Conservation (phyloP, 805 yeast genomes). For the Grigorovia humatica region DNA sequence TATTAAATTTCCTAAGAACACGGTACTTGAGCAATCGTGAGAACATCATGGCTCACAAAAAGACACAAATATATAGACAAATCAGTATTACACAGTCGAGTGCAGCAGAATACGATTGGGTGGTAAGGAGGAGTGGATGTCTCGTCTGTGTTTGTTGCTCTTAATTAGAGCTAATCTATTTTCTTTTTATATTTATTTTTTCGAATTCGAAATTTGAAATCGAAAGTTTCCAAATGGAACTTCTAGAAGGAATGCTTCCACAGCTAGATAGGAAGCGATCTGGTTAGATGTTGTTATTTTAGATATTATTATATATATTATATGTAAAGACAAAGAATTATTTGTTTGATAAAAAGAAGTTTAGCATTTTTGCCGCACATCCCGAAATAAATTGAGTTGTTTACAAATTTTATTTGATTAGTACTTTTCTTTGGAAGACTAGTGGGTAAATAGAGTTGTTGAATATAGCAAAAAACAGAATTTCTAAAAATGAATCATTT, state of each 20-base stretch:
- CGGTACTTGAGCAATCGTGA: not conserved
- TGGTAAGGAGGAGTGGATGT: not conserved
- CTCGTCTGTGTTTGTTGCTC: not conserved
- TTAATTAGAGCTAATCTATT: too few relatives aligned
- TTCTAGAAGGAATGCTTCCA: not conserved
- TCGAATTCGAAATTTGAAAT: not conserved
- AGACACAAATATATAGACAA: not conserved
- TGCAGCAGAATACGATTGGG: too few relatives aligned
- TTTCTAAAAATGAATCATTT: not conserved
- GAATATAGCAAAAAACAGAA: not conserved
- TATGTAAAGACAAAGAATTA: not conserved
- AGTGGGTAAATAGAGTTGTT: not conserved
- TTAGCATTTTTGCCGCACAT: too few relatives aligned
- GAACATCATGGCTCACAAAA: not conserved
- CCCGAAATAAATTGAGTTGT: too few relatives aligned
- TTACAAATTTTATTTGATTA: too few relatives aligned
- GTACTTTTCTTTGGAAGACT: too few relatives aligned
- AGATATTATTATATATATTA: too few relatives aligned
- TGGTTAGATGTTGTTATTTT: too few relatives aligned
- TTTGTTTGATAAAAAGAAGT: not conserved
- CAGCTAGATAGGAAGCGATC: too few relatives aligned
- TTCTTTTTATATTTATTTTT: too few relatives aligned
- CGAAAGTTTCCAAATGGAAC: not conserved
- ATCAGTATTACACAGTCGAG: too few relatives aligned
- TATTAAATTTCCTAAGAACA: not conserved